These are phyloP conservation scores for Candida michaelii DNA, from an alignment of 805 yeast species.

Conservation along the genomic window DNA sequence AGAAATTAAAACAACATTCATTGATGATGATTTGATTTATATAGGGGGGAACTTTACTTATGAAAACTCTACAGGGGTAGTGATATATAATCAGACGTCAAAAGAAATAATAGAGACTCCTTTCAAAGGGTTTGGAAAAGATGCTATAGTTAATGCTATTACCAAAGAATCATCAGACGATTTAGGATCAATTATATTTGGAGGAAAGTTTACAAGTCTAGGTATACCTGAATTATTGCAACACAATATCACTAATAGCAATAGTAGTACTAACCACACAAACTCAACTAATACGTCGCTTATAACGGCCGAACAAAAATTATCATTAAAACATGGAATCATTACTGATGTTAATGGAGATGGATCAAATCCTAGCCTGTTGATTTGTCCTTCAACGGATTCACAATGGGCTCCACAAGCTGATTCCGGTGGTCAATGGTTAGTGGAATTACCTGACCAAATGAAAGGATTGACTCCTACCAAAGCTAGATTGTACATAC, in stretches of 20 bases:
- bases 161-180: conserved; percentile 38
- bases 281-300: conserved; percentile 40
- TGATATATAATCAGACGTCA: conserved; percentile 56
- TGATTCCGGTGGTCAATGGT: conserved; percentile 62
- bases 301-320: conserved; percentile 55
- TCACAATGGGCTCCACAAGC: conserved; percentile 55
- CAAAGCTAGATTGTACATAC: conserved; percentile 69
- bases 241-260: conserved; percentile 32
- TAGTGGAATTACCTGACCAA: conserved; percentile 54
- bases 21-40: conserved; percentile 51
- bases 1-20: conserved; percentile 35
- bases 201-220: conserved; percentile 70
- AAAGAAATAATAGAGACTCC: conserved; percentile 48
- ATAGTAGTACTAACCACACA: conserved; percentile 22
- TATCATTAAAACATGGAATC: conserved; percentile 57
- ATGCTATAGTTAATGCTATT: conserved; percentile 63
- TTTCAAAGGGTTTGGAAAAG: conserved; percentile 73
- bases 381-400: conserved; percentile 58
- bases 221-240: conserved; percentile 48
- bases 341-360: conserved; percentile 49
- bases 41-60: conserved; percentile 77
- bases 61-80: conserved; percentile 55
- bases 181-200: conserved; percentile 64
- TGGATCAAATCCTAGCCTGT: conserved; percentile 24
- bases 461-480: conserved; percentile 58